Conservation (phyloP, 2,329 filamentous ascomycete genomes). For the Rutstroemia sydowiana region DNA sequence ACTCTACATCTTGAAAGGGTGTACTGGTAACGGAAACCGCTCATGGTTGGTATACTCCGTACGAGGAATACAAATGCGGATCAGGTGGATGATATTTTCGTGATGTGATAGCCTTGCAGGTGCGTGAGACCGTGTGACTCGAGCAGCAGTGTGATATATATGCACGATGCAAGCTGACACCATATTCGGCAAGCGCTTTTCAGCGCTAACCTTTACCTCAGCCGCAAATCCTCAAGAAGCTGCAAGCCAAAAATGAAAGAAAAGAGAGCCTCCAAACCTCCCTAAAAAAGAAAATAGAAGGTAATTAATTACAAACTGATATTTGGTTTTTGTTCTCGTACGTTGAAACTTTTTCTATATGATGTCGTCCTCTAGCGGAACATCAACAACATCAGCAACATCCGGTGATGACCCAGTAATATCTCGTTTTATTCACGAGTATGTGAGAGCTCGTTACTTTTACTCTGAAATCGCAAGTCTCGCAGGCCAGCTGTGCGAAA, state of each 20-base stretch:
- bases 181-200: not conserved
- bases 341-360: not conserved
- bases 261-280: no score
- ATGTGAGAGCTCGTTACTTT: not conserved
- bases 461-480: not conserved
- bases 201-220: not conserved
- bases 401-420: not conserved
- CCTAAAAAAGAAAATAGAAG: no score
- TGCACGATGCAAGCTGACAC: not conserved
- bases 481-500: constrained; percentile 5
- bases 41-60: no score
- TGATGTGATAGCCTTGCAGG: not conserved
- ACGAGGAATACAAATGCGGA: no score
- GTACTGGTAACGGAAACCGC: no score
- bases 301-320: no score
- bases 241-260: no score
- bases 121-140: not conserved
- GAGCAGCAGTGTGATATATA: not conserved
- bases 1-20: no score
- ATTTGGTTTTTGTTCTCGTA: not conserved
- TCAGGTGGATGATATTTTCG: no score
- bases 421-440: not conserved
- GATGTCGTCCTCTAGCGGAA: not conserved
- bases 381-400: not conserved
- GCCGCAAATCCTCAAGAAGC: not conserved